Evolutionary conservation across 2,329 filamentous ascomycete species (phyloP).

Genomic region (Lomentospora prolificans): DNA sequence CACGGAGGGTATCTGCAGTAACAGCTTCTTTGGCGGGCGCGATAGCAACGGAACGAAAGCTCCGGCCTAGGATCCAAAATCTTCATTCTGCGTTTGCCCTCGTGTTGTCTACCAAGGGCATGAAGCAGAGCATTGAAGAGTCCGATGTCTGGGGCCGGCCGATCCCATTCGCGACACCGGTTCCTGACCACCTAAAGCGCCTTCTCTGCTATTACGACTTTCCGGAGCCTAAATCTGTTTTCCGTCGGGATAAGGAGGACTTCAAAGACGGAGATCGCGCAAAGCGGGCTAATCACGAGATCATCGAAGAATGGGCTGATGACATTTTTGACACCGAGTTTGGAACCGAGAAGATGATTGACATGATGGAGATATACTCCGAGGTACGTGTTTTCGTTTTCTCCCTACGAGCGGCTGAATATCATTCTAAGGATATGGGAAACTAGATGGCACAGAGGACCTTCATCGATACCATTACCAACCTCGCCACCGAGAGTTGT

Average conservation of each 20-base stretch:
- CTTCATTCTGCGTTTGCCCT: conserved; percentile 21
- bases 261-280: too few species aligned
- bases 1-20: conserved; percentile 19
- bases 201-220: conserved; percentile 23
- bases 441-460: conserved; percentile 29
- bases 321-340: conserved; percentile 18
- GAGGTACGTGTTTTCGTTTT: conserved; percentile 20
- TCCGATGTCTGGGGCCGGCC: too few species aligned
- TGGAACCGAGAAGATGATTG: conserved; percentile 28
- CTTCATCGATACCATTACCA: conserved; percentile 37
- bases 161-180: too few species aligned
- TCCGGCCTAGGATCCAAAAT: conserved; percentile 21
- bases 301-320: conserved; percentile 8
- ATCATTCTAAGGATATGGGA: too few species aligned
- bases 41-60: conserved; percentile 14
- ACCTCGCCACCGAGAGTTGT: conserved; percentile 37
- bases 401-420: too few species aligned
- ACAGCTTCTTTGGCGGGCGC: conserved; percentile 26
- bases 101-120: conserved; percentile 17
- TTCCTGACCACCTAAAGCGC: conserved; percentile 19
- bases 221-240: too few species aligned
- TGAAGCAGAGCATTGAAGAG: conserved; percentile 12
- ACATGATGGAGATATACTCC: conserved; percentile 35
- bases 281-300: conserved; percentile 12
- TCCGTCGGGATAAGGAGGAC: too few species aligned